A percentile compares a stretch with the other conserved stretches of the same genome.
Conservation (phyloP, 768 basidiomycete genomes). For the Lactifluus echinatus region DNA sequence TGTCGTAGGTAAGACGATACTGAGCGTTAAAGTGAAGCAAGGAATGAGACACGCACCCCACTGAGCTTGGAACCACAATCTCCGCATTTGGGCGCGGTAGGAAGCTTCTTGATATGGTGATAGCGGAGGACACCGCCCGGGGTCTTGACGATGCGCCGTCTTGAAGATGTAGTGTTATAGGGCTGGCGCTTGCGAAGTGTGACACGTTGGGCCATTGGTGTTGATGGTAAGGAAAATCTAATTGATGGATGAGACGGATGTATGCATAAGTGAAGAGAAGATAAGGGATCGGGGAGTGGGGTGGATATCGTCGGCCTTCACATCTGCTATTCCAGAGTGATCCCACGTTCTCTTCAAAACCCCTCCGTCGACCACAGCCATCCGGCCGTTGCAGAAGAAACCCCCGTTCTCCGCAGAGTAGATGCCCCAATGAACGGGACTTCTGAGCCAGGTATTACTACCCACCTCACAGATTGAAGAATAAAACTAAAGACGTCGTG, state of each 20-base stretch:
- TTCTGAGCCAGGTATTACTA: background rate
- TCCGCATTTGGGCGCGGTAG: constrained; percentile 91
- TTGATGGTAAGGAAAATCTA: background rate
- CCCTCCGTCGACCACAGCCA: background rate
- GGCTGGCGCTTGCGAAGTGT: constrained; percentile 97
- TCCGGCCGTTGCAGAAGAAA: background rate
- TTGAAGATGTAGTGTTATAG: constrained; percentile 97
- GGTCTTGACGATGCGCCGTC: constrained; percentile 92
- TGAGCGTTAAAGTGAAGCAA: background rate
- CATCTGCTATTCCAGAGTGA: background rate
- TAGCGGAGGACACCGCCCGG: constrained; percentile 98
- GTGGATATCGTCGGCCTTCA: background rate
- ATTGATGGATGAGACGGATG: background rate
- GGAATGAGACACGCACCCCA: constrained; percentile 56
- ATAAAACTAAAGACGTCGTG: background rate
- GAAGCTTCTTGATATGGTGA: constrained; percentile 95
- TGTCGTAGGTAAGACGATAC: background rate
- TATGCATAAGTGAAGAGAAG: background rate
- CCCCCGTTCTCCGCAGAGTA: background rate
- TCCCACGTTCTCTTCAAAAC: background rate
- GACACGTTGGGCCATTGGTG: constrained; percentile 93
- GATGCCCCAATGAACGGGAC: background rate
- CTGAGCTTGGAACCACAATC: constrained; percentile 93
- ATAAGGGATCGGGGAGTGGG: background rate
- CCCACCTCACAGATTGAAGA: constrained; percentile 1